These are phyloP conservation scores for Pisolithus tinctorius DNA, from an alignment of 768 basidiomycete genomes.

Conservation along the genomic window DNA sequence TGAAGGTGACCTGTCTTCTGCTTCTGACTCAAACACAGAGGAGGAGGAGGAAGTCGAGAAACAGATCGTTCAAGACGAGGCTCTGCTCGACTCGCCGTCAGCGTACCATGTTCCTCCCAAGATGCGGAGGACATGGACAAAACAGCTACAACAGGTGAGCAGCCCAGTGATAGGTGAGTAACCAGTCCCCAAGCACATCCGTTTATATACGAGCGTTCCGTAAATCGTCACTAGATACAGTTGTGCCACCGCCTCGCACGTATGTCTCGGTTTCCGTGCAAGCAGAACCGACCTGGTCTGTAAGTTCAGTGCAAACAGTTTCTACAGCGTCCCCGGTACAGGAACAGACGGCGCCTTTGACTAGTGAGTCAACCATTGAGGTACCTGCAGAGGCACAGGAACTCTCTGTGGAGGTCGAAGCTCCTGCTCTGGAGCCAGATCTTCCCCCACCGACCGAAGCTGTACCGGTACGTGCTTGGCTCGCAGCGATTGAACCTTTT, in stretches of 20 bases:
- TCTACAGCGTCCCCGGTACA: conserved; percentile 13
- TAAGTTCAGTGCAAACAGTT: conserved; percentile 34
- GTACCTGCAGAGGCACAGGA: conserved; percentile 11
- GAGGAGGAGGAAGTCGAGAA: conserved; percentile 37
- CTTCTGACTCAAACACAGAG: conserved; percentile 25
- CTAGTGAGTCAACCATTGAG: conserved; percentile 3
- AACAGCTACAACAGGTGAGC: conserved; percentile 39
- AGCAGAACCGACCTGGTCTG: conserved; percentile 29
- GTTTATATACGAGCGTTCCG: conserved; percentile 20
- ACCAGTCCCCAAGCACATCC: background rate
- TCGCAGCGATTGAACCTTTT: conserved; percentile 1
- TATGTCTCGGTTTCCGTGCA: conserved; percentile 43
- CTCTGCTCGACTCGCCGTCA: conserved; percentile 25
- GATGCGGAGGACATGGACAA: conserved; percentile 57
- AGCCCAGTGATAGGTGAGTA: conserved; percentile 32
- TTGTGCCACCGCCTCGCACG: conserved; percentile 15
- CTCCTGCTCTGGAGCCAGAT: conserved; percentile 1
- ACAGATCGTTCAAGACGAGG: conserved; percentile 36
- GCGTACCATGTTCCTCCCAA: conserved; percentile 50
- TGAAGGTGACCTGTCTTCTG: conserved; percentile 39
- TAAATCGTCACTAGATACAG: conserved; percentile 24
- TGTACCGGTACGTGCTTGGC: conserved; percentile 15
- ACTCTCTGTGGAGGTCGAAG: conserved; percentile 1
- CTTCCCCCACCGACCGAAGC: conserved; percentile 10
- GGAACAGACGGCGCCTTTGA: conserved; percentile 1